Conservation (phyloP, 1,284 basidiomycete genomes). For the Sanghuangporus baumii region DNA sequence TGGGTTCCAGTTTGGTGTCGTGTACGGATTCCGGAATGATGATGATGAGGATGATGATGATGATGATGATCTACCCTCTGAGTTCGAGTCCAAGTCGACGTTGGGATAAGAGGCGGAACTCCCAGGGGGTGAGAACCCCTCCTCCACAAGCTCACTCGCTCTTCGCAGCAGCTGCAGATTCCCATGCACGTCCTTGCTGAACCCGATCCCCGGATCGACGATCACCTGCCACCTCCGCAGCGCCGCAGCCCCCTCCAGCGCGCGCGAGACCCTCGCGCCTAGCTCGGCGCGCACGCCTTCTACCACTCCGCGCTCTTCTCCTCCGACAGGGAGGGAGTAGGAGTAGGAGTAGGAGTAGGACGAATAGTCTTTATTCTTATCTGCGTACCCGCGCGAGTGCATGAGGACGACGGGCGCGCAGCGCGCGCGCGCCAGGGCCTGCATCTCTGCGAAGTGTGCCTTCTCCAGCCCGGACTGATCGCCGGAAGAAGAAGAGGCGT, state of each 20-base stretch:
- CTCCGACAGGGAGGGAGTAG: conserved; percentile 39
- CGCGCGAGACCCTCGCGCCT: conserved; percentile 57
- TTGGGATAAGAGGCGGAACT: not conserved
- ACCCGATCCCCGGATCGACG: conserved; percentile 92
- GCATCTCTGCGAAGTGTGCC: conserved; percentile 50
- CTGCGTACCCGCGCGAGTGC: conserved; percentile 87
- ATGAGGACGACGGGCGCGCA: conserved; percentile 80
- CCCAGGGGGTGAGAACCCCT: conserved; percentile 24
- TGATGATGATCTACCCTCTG: not conserved
- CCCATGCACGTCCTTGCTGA: conserved; percentile 81
- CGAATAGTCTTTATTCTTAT: conserved; percentile 64
- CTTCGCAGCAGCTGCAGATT: conserved; percentile 69
- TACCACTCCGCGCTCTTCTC: conserved; percentile 45
- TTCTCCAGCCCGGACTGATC: not conserved
- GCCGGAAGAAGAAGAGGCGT: conserved; percentile 25
- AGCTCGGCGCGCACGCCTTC: conserved; percentile 75
- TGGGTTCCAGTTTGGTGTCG: conserved; percentile 35
- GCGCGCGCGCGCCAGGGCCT: conserved; percentile 54
- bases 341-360: too few relatives aligned
- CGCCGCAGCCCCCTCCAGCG: conserved; percentile 64
- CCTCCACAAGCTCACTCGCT: conserved; percentile 43
- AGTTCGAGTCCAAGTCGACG: not conserved
- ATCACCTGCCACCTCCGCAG: conserved; percentile 88
- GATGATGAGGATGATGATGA: not conserved
- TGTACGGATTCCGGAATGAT: not conserved